Evolutionary conservation across 2,329 filamentous ascomycete genomes (phyloP), one percentile per base, ranked within the genome.

Genomic region (Neonectria sp.): DNA sequence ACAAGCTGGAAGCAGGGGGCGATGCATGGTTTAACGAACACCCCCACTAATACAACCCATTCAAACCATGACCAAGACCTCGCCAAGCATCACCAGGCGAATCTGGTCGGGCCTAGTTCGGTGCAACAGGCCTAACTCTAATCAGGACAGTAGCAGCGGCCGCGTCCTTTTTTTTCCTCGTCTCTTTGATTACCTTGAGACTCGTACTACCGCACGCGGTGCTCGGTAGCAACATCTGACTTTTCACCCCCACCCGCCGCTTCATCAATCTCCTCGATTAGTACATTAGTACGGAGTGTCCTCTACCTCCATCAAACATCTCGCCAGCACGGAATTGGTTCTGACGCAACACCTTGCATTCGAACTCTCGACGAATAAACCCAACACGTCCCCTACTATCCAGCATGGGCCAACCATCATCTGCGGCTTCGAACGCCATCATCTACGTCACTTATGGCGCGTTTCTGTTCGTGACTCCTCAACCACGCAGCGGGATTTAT

Each of bases 371-470:
- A 29, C 35, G 15, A 24, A 43, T 21, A 29, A 56, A n/a, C 17
- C 9, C 55, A 13, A 40, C 35, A 8, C 55, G 21, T n/a, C 31
- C 15, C 3, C 35, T 8, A 25, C 52, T 55, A 11, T 56, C 24
- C 46, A 81, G 31, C 64, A 96, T 95, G 93, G 92, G 92, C 24
- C 87, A 91, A 73, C 93, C 92, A 65, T 95, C 93, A 2, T 89
- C 85, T 63, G 83, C 88, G 86, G 93, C 93, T 78, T 95, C 93
- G 35, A 95, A 95, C 84, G 93, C 93, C 85, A 86, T 95, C 79
- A 92, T 96, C 78, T 95, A 95, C 78, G 83, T 94, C 60, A 94
- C 92, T 56, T 95, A 95, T 83, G 92, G 88, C 70, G 84, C 86
- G 56, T 96, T 96, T 79, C 83, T 96, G 93, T 95, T 84, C 64